Evolutionary conservation across 2,329 filamentous ascomycete genomes (phyloP), one percentile per base, ranked within the genome.

Genomic region (Herpomyces periplanetae): DNA sequence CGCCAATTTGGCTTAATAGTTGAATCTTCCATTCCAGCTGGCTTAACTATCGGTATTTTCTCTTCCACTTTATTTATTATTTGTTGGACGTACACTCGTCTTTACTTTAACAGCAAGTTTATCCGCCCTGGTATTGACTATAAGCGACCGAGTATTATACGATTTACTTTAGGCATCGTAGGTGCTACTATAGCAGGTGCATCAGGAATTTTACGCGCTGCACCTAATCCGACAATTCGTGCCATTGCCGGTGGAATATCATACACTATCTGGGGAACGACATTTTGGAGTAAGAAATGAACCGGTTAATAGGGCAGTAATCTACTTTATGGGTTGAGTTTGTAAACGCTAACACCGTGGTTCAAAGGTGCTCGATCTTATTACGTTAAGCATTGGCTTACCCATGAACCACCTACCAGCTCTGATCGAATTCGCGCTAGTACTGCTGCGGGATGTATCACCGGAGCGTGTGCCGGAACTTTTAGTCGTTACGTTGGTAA

Each of bases 251-350:
- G 61, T 10, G 63, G 66, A 8, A 43, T 66, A 15, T 69, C 85
- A 39, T 87, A 66, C 53, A 68, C 68, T 36, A 48, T 53, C 16
- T 47, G 84, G 15, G 68, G 68, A 13, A 54, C 51, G 17, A 63
- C 54, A 8, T 88, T 60, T 34, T 75, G 59, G 47, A 59, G 62
- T 58, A 43, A 31, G 52, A 38, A 16, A 8, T 10, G 11, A 11
- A 13, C 15, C 5, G 10, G 3, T 13, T 13, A 13, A 19, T 11
- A 11, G 23, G 10, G 16, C 11, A 3, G 13, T 13, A 11, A 21
- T 11, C 1, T 13, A 13, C 17, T 20, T 25, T 11, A 21, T 13
- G 14, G n/a, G 5, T 6, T 12, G 5, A 8, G 6, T 5, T 5
- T 10, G 17, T 17, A 10, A 8, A 6, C 17, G 13, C 5, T 12